Base-by-base conservation (phyloP, 805 yeast species). In the Barnettozyma sp. region DNA sequence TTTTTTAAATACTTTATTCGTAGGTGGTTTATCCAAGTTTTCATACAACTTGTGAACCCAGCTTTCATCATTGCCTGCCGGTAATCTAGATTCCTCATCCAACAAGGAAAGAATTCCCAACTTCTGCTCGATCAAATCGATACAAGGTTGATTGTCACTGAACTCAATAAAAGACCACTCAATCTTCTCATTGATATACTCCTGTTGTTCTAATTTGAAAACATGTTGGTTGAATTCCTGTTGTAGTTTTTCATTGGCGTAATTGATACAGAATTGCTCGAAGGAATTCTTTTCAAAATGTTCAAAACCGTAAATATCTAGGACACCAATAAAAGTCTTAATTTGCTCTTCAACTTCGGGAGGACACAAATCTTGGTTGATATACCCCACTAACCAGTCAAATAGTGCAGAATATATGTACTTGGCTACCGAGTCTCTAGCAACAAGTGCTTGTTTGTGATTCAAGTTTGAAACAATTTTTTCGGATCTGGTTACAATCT, bases 181-280 rank as follows among this genome's bases (percentile, higher is more conserved):
- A 45, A 90, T 88, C 54, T 88, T 82, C 63, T 90, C 97, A 41
- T 74, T 76, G 36, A 87, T 72, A 56, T 90, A 90, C 56, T 92
- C 97, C 54, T 88, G 95, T 66, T 92, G 97, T 58, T 90, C 98
- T 43, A 92, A 71, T 57, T 90, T 90, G 73, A 90, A 90, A 36
- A 90, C 97, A 54, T 90, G 97, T 65, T 87, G 97, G 53, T 88
- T 90, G 62, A 90, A 90, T 59, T 90, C 97, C 62, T 90, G 97
- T 62, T 90, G 97, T 50, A 90, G 71, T 62, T 90, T 90, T 65
- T 90, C 98, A 62, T 88, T 88, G 30, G 97, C 96, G 59, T 88
- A 88, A 59, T 88, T 88, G 62, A 88, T 88, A 66, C 98, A 90
- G 62, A 90, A 90, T 61, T 90, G 98, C 63, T 90, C 98, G 54